Evolutionary conservation across 1,284 basidiomycete genomes (phyloP).

Genomic region (Phellinidium pouzarii): DNA sequence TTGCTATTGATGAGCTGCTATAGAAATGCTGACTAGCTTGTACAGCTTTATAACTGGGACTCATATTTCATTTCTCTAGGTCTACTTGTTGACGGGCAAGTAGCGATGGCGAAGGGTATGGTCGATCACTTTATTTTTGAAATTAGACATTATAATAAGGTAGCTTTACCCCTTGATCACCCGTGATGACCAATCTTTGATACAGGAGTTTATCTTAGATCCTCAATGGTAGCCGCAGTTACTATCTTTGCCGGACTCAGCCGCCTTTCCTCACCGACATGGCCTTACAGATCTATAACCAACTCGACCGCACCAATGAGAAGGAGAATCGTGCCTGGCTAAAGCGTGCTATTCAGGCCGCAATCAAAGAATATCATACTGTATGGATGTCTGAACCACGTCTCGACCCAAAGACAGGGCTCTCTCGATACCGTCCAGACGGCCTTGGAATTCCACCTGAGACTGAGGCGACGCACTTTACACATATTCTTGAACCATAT

Average conservation of each 20-base stretch:
- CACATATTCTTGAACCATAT: slow-evolving; percentile 92
- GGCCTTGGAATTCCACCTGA: slow-evolving; percentile 97
- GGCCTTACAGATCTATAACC: slow-evolving; percentile 96
- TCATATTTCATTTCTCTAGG: slow-evolving; percentile 94
- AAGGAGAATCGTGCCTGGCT: slow-evolving; percentile 87
- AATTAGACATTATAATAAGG: slow-evolving; percentile 94
- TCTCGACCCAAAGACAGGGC: slow-evolving; percentile 87
- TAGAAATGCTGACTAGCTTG: slow-evolving; percentile 7
- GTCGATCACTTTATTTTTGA: slow-evolving; percentile 99
- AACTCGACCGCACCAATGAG: slow-evolving; percentile 80
- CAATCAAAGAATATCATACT: slow-evolving; percentile 98
- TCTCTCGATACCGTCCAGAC: slow-evolving; percentile 90
- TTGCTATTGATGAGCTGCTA: slow-evolving; percentile 4
- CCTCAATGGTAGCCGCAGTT: slow-evolving; percentile 70
- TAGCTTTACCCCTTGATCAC: slow-evolving; percentile 29
- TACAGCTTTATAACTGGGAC: slow-evolving; percentile 86
- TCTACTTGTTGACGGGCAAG: slow-evolving; percentile 88
- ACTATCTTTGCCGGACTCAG: slow-evolving; percentile 94
- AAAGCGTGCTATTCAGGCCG: slow-evolving; percentile 90
- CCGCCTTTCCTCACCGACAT: slow-evolving; percentile 99
- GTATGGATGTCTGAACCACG: slow-evolving; percentile 94
- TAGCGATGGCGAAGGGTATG: slow-evolving; percentile 93
- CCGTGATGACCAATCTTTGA: slow-evolving; percentile 28
- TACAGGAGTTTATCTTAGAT: slow-evolving; percentile 32
- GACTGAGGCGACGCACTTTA: slow-evolving; percentile 97